Conservation (phyloP, 495 filamentous ascomycete genomes). For the Xanthoparmelia taractica region DNA sequence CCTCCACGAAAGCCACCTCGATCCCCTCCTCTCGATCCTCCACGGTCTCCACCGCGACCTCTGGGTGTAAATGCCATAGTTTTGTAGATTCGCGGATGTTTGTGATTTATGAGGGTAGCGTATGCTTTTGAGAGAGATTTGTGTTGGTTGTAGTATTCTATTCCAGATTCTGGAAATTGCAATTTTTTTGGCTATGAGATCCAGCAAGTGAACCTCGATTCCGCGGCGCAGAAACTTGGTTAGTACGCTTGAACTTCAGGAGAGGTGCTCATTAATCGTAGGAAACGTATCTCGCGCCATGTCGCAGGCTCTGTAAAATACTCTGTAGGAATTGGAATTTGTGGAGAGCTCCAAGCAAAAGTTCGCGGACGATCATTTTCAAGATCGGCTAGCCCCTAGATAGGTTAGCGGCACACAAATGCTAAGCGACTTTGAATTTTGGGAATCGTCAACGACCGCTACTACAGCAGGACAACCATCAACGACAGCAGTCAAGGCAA, state of each 20-base stretch:
- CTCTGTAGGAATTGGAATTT: background rate
- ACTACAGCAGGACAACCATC: constrained; percentile 5
- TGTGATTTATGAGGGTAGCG: background rate
- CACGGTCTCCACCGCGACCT: constrained; percentile 26
- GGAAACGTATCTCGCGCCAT: background rate
- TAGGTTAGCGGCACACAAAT: constrained; percentile 23
- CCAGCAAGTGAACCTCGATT: background rate
- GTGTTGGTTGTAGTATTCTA: background rate
- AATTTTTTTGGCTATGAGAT: constrained; percentile 7
- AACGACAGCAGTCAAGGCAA: constrained; percentile 10
- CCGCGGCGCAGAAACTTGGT: background rate
- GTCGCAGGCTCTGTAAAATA: background rate
- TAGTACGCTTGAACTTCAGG: background rate
- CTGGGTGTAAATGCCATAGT: constrained; percentile 29
- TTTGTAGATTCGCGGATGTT: background rate
- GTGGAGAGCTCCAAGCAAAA: constrained; percentile 8
- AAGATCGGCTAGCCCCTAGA: constrained; percentile 12
- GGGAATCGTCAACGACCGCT: constrained; percentile 8
- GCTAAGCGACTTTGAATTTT: constrained; percentile 22
- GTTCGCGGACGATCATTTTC: constrained; percentile 13
- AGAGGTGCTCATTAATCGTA: rapidly evolving
- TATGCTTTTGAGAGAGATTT: background rate
- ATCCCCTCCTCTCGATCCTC: constrained; percentile 21
- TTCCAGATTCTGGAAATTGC: background rate
- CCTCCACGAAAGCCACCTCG: constrained; percentile 24